These are phyloP conservation scores for Oryza meyeriana DNA, from an alignment of 176 grass and related monocot genomes.

Conservation along the genomic window DNA sequence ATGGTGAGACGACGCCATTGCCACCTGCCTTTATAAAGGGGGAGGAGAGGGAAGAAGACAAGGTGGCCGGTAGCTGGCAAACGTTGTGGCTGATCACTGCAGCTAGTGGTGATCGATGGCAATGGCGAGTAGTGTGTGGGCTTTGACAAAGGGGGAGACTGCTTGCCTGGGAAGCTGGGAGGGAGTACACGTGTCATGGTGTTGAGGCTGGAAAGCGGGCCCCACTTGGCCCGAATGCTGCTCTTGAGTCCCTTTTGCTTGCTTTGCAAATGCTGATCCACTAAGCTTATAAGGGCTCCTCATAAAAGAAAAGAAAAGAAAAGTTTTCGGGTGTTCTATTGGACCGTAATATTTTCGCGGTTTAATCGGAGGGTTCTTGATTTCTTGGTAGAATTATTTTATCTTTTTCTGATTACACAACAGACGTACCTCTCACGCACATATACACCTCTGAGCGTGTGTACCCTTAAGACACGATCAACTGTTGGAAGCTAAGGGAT, in stretches of 20 bases:
- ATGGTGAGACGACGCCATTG: conserved; percentile 39
- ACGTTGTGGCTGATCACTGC: no score
- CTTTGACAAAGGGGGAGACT: not conserved
- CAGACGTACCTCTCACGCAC: no score
- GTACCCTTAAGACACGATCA: no score
- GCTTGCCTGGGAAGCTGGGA: no score
- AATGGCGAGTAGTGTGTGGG: not conserved
- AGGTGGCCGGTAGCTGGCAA: not conserved
- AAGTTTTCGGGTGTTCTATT: not conserved
- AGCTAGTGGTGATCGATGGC: not conserved
- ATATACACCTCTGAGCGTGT: no score
- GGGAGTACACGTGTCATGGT: conserved; percentile 9
- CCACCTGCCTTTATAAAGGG: conserved; percentile 74
- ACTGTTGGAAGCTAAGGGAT: no score
- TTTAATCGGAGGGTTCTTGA: not conserved
- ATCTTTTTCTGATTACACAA: not conserved
- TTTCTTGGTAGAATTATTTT: not conserved
- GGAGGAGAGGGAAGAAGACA: not conserved
- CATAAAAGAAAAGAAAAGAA: not conserved
- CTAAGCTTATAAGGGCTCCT: not conserved
- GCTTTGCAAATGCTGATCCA: conserved; percentile 39
- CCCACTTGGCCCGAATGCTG: conserved; percentile 24
- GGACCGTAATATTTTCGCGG: not conserved
- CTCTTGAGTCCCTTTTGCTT: conserved; percentile 54
- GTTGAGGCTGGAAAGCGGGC: not conserved